Conservation (phyloP, 805 yeast genomes). For the Ogataea neopini region DNA sequence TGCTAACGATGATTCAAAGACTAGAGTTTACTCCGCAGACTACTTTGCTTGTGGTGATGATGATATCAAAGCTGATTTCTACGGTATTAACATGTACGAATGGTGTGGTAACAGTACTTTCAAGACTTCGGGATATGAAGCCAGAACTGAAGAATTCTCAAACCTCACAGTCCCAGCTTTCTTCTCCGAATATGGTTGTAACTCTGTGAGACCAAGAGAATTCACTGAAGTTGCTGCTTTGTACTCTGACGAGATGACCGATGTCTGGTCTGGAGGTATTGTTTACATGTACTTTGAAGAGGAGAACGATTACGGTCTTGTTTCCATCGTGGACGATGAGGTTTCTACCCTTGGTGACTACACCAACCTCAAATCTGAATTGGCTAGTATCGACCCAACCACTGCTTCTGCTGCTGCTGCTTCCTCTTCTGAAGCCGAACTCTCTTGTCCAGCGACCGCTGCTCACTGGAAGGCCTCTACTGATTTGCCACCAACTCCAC, state of each 20-base stretch:
- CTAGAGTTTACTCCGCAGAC: slow-evolving; percentile 76
- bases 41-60: slow-evolving; percentile 83
- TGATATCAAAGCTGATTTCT: slow-evolving; percentile 68
- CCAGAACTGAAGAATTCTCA: slow-evolving; percentile 68
- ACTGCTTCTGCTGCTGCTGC: slow-evolving; percentile 38
- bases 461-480: slow-evolving; percentile 67
- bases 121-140: slow-evolving; percentile 63
- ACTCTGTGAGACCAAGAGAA: slow-evolving; percentile 66
- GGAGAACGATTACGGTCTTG: slow-evolving; percentile 79
- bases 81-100: slow-evolving; percentile 85
- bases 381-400: slow-evolving; percentile 55
- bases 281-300: slow-evolving; percentile 91
- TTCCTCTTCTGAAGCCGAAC: slow-evolving; percentile 37
- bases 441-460: slow-evolving; percentile 52
- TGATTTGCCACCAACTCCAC: slow-evolving; percentile 76
- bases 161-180: slow-evolving; percentile 78
- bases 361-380: slow-evolving; percentile 53
- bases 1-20: slow-evolving; percentile 82
- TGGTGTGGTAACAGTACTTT: slow-evolving; percentile 78
- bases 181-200: slow-evolving; percentile 91
- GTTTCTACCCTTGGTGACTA: slow-evolving; percentile 67
- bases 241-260: slow-evolving; percentile 72
- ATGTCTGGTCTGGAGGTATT: slow-evolving; percentile 93
- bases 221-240: slow-evolving; percentile 75
- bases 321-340: slow-evolving; percentile 42